Conservation (phyloP, 1,139 yeast genomes). For the Taphrina populina region DNA sequence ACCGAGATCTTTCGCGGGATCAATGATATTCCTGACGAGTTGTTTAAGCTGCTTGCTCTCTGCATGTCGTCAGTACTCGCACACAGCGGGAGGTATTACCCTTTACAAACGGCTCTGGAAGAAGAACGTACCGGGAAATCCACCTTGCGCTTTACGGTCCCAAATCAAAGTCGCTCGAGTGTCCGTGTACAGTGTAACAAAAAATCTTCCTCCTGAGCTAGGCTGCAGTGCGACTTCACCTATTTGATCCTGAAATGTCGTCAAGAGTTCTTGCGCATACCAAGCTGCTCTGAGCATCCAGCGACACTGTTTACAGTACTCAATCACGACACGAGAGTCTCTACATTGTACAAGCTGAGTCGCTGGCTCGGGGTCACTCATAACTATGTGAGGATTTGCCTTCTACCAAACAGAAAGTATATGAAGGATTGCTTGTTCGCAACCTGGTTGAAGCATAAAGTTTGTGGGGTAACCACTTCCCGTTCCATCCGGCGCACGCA, state of each 20-base stretch:
- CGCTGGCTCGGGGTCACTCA: neutral
- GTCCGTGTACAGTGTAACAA: constrained; percentile 46
- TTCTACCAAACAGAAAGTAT: too few relatives aligned
- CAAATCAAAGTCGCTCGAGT: constrained; percentile 47
- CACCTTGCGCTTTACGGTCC: constrained; percentile 57
- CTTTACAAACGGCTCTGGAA: neutral
- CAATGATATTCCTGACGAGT: constrained; percentile 52
- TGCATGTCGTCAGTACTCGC: constrained; percentile 18
- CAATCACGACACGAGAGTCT: constrained; percentile 28
- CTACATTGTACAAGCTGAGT: neutral
- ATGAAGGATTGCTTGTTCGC: too few relatives aligned
- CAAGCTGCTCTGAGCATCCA: constrained; percentile 69
- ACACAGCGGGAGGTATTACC: neutral
- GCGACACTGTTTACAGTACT: constrained; percentile 48
- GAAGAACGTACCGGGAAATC: constrained; percentile 52
- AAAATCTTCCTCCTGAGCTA: constrained; percentile 56
- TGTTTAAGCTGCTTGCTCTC: constrained; percentile 62
- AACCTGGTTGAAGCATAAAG: too few relatives aligned
- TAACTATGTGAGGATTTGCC: too few relatives aligned
- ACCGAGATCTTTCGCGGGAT: constrained; percentile 52
- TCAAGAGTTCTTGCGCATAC: constrained; percentile 61
- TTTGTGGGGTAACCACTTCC: too few relatives aligned
- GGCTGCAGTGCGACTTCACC: constrained; percentile 60
- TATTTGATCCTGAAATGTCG: constrained; percentile 56
- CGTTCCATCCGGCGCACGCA: too few relatives aligned